phyloP scores from a whole-genome alignment of 768 basidiomycete species.

The Trametes cubensis region DNA sequence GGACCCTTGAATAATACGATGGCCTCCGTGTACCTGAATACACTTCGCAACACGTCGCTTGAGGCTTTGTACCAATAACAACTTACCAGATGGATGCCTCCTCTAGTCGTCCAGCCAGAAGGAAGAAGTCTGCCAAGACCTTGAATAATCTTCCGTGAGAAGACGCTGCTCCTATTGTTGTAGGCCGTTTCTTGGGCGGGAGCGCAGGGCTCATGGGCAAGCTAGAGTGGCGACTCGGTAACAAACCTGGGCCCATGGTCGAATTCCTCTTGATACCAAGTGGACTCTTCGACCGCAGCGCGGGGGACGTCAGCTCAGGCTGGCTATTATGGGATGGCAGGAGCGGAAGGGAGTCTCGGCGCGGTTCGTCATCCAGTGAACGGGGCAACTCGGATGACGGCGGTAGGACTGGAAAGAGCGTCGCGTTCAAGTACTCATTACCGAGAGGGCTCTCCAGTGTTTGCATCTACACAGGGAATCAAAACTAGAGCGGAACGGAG shows the following conservation, averaged over 20 bases:
- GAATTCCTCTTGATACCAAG: constrained; percentile 56
- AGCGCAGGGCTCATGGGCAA: constrained; percentile 42
- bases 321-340: constrained; percentile 56
- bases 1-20: constrained; percentile 71
- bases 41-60: constrained; percentile 4
- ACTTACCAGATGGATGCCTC: constrained; percentile 81
- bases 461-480: constrained; percentile 54
- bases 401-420: constrained; percentile 65
- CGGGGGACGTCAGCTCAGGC: constrained; percentile 49
- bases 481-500: not conserved
- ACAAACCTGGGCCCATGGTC: constrained; percentile 39
- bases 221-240: constrained; percentile 54
- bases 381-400: constrained; percentile 61
- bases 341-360: constrained; percentile 47
- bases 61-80: constrained; percentile 19
- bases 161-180: constrained; percentile 66
- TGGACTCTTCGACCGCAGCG: constrained; percentile 34
- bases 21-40: constrained; percentile 82
- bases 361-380: constrained; percentile 51
- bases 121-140: constrained; percentile 84
- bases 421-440: constrained; percentile 80
- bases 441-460: constrained; percentile 81
- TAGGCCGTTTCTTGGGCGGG: constrained; percentile 58
- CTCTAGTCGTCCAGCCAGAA: constrained; percentile 81
- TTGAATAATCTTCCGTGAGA: constrained; percentile 88